Evolutionary conservation across 768 basidiomycete genomes (phyloP).

Genomic region (Pulveroboletus frians): DNA sequence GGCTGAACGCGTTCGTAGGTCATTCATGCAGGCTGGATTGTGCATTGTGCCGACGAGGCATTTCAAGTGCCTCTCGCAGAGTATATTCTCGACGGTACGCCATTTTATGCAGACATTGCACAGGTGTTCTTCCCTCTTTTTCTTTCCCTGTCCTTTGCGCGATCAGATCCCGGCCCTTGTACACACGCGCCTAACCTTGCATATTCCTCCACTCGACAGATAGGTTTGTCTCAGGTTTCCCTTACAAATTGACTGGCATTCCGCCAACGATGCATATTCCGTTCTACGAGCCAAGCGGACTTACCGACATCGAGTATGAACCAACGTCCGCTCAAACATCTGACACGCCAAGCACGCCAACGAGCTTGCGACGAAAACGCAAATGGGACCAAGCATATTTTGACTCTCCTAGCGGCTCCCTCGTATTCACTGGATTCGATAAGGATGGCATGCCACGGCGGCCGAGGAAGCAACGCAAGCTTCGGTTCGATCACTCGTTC

Average conservation of each 20-base stretch:
- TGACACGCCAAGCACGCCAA: constrained; percentile 26
- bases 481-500: constrained; percentile 24
- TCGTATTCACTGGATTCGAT: constrained; percentile 27
- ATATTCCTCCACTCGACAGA: constrained; percentile 6
- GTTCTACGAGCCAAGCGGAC: background rate
- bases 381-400: constrained; percentile 27
- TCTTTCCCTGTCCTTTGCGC: background rate
- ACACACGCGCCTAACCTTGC: constrained; percentile 2
- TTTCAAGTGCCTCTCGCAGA: constrained; percentile 25
- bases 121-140: too few relatives aligned
- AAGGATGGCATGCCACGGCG: constrained; percentile 29
- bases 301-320: background rate
- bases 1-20: constrained; percentile 13
- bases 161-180: background rate
- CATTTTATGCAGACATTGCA: background rate
- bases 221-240: constrained; percentile 12
- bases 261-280: background rate
- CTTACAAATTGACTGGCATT: constrained; percentile 14
- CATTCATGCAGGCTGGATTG: constrained; percentile 29
- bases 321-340: background rate
- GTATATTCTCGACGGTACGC: constrained; percentile 30
- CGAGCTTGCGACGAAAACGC: constrained; percentile 20
- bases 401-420: constrained; percentile 24
- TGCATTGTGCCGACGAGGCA: constrained; percentile 22
- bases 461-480: constrained; percentile 25